Evolutionary conservation across 2,329 filamentous ascomycete genomes (phyloP).

Genomic region (Penicillium glabrum): DNA sequence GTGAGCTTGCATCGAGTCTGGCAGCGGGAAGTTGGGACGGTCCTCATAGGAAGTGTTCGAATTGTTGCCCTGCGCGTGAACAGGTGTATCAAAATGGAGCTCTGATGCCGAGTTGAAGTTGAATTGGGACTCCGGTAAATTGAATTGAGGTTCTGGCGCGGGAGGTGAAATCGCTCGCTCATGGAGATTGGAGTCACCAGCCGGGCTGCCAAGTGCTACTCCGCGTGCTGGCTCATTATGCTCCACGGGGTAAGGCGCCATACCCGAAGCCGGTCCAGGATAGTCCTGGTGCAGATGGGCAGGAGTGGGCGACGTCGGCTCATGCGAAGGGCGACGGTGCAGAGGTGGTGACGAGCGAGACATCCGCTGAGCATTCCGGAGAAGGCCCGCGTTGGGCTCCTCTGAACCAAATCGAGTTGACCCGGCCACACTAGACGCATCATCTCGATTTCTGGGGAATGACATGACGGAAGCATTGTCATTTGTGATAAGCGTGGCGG

Average conservation of each 20-base stretch:
- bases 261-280: constrained; percentile 9
- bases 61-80: background rate
- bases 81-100: constrained; percentile 20
- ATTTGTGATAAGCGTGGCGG: constrained; percentile 57
- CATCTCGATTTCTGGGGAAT: constrained; percentile 40
- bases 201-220: constrained; percentile 14
- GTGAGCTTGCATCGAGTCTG: constrained; percentile 15
- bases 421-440: constrained; percentile 54
- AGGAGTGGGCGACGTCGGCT: constrained; percentile 7
- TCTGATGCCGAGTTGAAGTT: constrained; percentile 12
- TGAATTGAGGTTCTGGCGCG: background rate
- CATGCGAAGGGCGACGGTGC: constrained; percentile 19
- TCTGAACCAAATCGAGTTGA: constrained; percentile 48
- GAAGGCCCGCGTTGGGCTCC: constrained; percentile 52
- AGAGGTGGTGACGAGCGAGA: constrained; percentile 53
- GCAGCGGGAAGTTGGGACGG: constrained; percentile 22
- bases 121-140: constrained; percentile 11
- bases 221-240: constrained; percentile 11
- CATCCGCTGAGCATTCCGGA: constrained; percentile 60
- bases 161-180: background rate
- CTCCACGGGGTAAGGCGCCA: constrained; percentile 8
- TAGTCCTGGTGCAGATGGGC: constrained; percentile 16
- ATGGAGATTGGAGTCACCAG: background rate
- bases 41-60: constrained; percentile 9
- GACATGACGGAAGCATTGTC: constrained; percentile 42